A percentile compares a stretch with the other conserved stretches of the same genome.
Evolutionary conservation across 371 early-diverging fungal species (phyloP).

Genomic region (Rhizopus delemar): DNA sequence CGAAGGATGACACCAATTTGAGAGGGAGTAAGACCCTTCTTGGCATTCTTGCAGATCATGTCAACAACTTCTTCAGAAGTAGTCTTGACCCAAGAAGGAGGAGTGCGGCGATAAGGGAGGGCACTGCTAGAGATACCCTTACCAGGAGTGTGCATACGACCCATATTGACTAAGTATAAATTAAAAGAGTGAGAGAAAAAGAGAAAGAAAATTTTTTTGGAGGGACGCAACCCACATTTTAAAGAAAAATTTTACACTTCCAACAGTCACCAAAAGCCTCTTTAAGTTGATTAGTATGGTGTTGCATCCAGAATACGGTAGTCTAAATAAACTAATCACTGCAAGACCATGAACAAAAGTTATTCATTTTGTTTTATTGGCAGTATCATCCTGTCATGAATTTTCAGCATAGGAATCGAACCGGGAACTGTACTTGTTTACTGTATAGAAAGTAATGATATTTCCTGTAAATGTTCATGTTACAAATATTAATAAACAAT

Average conservation of each 20-base stretch:
- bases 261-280: background rate
- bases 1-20: constrained; percentile 99
- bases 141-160: constrained; percentile 86
- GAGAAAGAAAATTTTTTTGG: background rate
- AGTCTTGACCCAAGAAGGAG: constrained; percentile 97
- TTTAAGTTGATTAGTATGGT: too few relatives aligned
- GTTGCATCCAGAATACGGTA: too few relatives aligned
- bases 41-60: constrained; percentile 98
- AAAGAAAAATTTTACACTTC: constrained; percentile 3
- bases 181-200: constrained; percentile 26
- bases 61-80: constrained; percentile 96
- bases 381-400: too few relatives aligned
- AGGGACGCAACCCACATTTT: background rate
- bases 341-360: too few relatives aligned
- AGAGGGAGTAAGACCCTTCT: constrained; percentile 98
- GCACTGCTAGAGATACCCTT: constrained; percentile 99
- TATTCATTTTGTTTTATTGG: too few relatives aligned
- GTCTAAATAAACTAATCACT: too few relatives aligned
- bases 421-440: too few relatives aligned
- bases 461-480: too few relatives aligned
- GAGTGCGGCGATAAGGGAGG: constrained; percentile 98
- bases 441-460: too few relatives aligned
- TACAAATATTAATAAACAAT: too few relatives aligned
- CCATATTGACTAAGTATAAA: constrained; percentile 28
- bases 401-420: too few relatives aligned